These are phyloP conservation scores for Hirsutella thompsonii DNA, from an alignment of 2,329 filamentous ascomycete genomes.

Conservation along the genomic window DNA sequence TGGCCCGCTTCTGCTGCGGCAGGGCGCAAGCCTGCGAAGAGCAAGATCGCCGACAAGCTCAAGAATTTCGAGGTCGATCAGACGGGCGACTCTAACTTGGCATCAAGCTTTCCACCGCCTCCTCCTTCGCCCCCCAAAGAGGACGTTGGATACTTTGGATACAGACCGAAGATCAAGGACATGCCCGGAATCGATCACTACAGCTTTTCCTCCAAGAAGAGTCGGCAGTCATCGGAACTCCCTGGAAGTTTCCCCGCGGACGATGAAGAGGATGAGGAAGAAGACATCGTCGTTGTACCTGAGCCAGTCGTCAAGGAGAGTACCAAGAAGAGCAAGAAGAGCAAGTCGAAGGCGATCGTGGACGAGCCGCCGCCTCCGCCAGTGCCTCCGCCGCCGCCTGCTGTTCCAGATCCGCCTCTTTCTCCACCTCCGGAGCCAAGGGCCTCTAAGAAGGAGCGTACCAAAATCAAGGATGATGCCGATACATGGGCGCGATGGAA, in stretches of 20 bases:
- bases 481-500: slow-evolving; percentile 69
- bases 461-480: slow-evolving; percentile 60
- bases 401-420: slow-evolving; percentile 32
- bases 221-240: slow-evolving; percentile 9
- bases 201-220: slow-evolving; percentile 19
- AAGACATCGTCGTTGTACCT: slow-evolving; percentile 31
- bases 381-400: too few species aligned
- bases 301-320: slow-evolving; percentile 32
- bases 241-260: slow-evolving; percentile 45
- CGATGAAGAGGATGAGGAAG: slow-evolving; percentile 30
- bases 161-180: slow-evolving; percentile 26
- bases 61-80: slow-evolving; percentile 38
- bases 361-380: slow-evolving; percentile 12
- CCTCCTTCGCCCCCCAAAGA: slow-evolving; percentile 18
- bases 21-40: slow-evolving; percentile 33
- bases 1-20: slow-evolving; percentile 25
- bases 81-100: slow-evolving; percentile 20
- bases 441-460: slow-evolving; percentile 60
- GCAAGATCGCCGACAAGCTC: slow-evolving; percentile 43
- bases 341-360: slow-evolving; percentile 9
- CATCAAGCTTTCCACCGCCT: slow-evolving; percentile 18
- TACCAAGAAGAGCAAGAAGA: slow-evolving; percentile 23
- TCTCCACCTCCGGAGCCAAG: slow-evolving; percentile 42
- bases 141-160: slow-evolving; percentile 15
- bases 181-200: slow-evolving; percentile 17